Base-by-base conservation (phyloP, 192 early-diverging fungal genomes). In the Linnemannia exigua region DNA sequence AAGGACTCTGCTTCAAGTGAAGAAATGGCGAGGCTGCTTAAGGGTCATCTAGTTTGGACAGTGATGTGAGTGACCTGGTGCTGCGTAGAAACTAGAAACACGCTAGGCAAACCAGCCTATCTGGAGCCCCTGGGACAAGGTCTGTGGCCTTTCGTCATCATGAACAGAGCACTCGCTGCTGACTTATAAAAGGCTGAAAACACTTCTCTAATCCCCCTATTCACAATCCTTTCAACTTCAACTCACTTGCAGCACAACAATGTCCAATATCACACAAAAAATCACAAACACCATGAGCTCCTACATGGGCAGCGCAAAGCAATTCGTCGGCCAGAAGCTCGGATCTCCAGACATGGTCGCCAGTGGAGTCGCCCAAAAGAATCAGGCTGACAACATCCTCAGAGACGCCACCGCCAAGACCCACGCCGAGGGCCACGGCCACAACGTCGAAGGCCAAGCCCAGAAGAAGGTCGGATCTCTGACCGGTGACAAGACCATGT, bases 361-460 rank as follows among this genome's bases (percentile, higher is more conserved):
- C 61, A 67, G 25, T n/a, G 75, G 75, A 14, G 75, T 63, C 46
- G 63, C 63, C n/a, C 75, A 76, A 48, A 76, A 50, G 63, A 19
- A 61, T 17, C 58, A 67, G 15, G 75, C 61, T 16, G 75, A 76
- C 11, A 33, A 44, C n/a, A 46, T 33, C 16, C 75, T 67, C 61
- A 37, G 61, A 41, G n/a, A 67, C 37, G 63, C 75, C 17, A 63
- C 63, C 20, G 15, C 36, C n/a, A 76, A 76, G 75, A 67, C 63
- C 28, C 58, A 68, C 58, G 5, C 46, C 63, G 63, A 76, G n/a
- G 75, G 75, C 19, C 3, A 67, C 16, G 63, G 75, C 52, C 58
- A 76, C 75, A 76, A 58, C 17, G 63, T 76, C 31, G 63, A 76
- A 63, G 75, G 63, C 31, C 75, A 76, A 47, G 75, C 46, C 25